A percentile compares a stretch with the other conserved stretches of the same genome.
Conservation (phyloP, 768 basidiomycete genomes). For the Boletus rex-veris region DNA sequence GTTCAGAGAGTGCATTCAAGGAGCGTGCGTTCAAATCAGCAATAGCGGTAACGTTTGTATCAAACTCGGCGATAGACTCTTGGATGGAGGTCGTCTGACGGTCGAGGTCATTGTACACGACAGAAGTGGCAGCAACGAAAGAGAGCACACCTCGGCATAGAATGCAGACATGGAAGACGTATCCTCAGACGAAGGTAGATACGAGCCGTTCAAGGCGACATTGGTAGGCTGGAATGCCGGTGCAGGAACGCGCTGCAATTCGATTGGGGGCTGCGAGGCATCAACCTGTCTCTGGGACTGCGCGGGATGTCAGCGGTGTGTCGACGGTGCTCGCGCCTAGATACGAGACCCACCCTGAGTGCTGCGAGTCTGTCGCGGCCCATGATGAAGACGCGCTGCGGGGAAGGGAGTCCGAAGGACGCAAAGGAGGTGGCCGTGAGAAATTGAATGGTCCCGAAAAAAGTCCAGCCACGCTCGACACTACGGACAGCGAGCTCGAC, state of each 20-base stretch:
- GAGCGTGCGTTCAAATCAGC: conserved; percentile 49
- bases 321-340: conserved; percentile 35
- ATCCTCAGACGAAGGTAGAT: conserved; percentile 6
- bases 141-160: conserved; percentile 29
- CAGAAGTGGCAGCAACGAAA: background rate
- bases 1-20: conserved; percentile 47
- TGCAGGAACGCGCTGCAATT: conserved; percentile 21
- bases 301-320: conserved; percentile 33
- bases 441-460: conserved; percentile 1
- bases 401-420: no score
- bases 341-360: conserved; percentile 64
- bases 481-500: conserved; percentile 4
- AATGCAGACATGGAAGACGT: conserved; percentile 31
- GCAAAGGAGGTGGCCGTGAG: conserved; percentile 8
- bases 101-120: background rate
- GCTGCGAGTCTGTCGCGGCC: conserved; percentile 76
- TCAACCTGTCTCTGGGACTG: conserved; percentile 52
- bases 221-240: conserved; percentile 2
- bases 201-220: conserved; percentile 2
- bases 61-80: conserved; percentile 42
- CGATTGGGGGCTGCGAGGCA: conserved; percentile 21
- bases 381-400: conserved; percentile 36
- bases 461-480: background rate
- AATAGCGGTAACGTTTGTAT: conserved; percentile 44
- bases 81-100: conserved; percentile 48